These are phyloP conservation scores for Dicorynia guianensis DNA, from an alignment of 306 rosid species.

Conservation along the genomic window DNA sequence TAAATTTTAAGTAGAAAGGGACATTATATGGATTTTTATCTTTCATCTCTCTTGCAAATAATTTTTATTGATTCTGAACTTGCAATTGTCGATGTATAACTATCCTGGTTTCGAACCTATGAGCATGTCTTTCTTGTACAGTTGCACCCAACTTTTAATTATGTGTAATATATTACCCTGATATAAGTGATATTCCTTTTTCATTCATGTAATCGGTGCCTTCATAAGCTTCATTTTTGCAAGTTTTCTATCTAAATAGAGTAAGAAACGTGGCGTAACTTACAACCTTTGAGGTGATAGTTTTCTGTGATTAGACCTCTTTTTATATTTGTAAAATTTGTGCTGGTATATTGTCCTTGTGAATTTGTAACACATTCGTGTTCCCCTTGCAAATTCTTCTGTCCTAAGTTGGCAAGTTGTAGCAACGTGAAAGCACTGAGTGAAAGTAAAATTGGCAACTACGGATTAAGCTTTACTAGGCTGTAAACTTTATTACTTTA, in stretches of 20 bases:
- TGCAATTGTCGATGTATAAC: background rate
- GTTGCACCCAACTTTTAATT: background rate
- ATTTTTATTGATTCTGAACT: background rate
- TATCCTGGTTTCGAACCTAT: background rate
- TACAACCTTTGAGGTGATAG: conserved; percentile 9
- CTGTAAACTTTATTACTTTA: background rate
- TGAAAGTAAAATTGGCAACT: background rate
- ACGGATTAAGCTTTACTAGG: background rate
- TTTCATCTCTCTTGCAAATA: background rate
- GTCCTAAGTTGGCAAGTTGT: background rate
- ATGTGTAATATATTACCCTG: background rate
- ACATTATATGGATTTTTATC: background rate
- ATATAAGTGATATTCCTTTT: background rate
- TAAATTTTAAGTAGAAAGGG: background rate
- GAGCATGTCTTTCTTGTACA: background rate
- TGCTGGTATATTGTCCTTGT: background rate
- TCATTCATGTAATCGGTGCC: background rate
- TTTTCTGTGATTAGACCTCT: conserved; percentile 2
- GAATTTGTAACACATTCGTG: background rate
- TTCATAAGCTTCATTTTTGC: background rate
- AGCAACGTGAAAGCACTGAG: background rate
- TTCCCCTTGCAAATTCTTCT: conserved; percentile 23
- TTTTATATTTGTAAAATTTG: background rate
- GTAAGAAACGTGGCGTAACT: background rate
- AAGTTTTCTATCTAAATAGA: background rate